Percentiles rank a stretch among this genome's conserved stretches.
Conservation (phyloP, 805 yeast species). For the Kodamaea leandrae region DNA sequence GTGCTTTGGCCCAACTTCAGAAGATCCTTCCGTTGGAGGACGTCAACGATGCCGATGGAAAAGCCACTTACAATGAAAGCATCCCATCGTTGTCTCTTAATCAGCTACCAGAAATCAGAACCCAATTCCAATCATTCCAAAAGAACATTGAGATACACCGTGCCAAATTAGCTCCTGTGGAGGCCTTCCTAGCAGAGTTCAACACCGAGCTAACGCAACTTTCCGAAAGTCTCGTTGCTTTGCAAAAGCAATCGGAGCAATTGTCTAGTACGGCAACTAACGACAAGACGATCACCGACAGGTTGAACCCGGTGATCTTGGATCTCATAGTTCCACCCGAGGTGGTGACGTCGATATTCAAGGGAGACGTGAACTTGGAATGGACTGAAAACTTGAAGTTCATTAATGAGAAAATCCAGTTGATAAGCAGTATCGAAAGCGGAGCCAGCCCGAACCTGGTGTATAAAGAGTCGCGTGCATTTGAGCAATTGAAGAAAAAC, state of each 20-base stretch:
- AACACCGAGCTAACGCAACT: slow-evolving; percentile 45
- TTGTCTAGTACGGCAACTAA: slow-evolving; percentile 26
- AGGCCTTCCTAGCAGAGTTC: slow-evolving; percentile 52
- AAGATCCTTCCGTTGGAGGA: slow-evolving; percentile 12
- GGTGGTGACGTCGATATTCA: slow-evolving; percentile 54
- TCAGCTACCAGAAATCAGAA: slow-evolving; percentile 4
- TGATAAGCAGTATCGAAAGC: slow-evolving; percentile 41
- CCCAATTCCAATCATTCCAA: slow-evolving; percentile 11
- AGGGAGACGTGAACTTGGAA: slow-evolving; percentile 51
- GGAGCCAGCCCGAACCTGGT: slow-evolving; percentile 5
- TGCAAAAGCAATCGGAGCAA: slow-evolving; percentile 34
- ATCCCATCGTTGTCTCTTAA: not conserved
- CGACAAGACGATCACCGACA: slow-evolving; percentile 32
- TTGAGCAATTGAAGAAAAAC: slow-evolving; percentile 31
- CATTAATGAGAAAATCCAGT: slow-evolving; percentile 54
- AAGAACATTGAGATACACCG: slow-evolving; percentile 27
- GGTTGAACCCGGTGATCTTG: slow-evolving; percentile 71
- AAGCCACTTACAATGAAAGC: not conserved
- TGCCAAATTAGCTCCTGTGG: slow-evolving; percentile 47
- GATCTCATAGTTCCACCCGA: slow-evolving; percentile 76
- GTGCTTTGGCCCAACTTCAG: slow-evolving; percentile 14
- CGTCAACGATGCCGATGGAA: not conserved
- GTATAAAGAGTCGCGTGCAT: slow-evolving; percentile 25
- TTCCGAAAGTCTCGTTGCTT: slow-evolving; percentile 29
- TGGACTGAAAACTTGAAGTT: slow-evolving; percentile 71